phyloP scores from a whole-genome alignment of 371 early-diverging fungal genomes.

The Choanephora cucurbitarum region DNA sequence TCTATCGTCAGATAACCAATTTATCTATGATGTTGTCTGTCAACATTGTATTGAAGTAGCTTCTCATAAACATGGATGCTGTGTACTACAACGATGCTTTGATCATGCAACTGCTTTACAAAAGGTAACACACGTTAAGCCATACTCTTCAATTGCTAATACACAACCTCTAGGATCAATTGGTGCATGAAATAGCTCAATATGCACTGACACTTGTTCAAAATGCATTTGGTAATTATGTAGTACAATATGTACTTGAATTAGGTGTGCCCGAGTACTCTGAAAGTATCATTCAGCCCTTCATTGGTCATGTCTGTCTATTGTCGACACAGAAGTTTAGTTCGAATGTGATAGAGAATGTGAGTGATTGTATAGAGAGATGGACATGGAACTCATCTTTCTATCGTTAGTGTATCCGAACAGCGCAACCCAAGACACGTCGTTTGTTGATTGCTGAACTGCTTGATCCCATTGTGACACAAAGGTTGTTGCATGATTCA shows the following conservation, averaged over 20 bases:
- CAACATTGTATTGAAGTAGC: constrained; percentile 85
- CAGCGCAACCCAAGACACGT: constrained; percentile 72
- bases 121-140: constrained; percentile 24
- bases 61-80: constrained; percentile 97
- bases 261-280: constrained; percentile 66
- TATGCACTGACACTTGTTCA: constrained; percentile 83
- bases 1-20: constrained; percentile 78
- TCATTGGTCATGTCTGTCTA: constrained; percentile 74
- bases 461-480: constrained; percentile 64
- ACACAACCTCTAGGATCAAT: constrained; percentile 42
- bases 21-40: constrained; percentile 88
- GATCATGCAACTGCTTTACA: constrained; percentile 78
- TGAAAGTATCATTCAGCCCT: constrained; percentile 72
- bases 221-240: constrained; percentile 98
- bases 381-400: too few relatives aligned
- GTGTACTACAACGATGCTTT: constrained; percentile 96
- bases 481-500: constrained; percentile 80
- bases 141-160: background rate
- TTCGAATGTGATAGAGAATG: constrained; percentile 92
- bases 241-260: constrained; percentile 96
- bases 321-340: constrained; percentile 91
- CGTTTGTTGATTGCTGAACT: constrained; percentile 73
- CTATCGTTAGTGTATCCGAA: constrained; percentile 73
- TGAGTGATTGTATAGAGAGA: constrained; percentile 11
- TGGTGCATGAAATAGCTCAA: constrained; percentile 74